Evolutionary conservation across 768 basidiomycete species (phyloP), one percentile per base, ranked within the genome.

Genomic region (Harrya chromipes): DNA sequence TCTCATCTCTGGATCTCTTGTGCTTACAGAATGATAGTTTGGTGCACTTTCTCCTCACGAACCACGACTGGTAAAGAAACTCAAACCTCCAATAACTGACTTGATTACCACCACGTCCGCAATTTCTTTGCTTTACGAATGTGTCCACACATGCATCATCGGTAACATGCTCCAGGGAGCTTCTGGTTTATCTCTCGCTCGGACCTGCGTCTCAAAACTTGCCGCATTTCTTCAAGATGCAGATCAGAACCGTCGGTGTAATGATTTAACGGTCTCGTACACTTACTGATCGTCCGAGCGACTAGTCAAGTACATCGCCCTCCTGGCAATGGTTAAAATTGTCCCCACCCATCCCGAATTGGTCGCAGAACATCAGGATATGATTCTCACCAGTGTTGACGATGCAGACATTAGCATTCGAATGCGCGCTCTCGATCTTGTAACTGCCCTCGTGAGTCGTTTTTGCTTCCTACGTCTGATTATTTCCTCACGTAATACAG

Each of bases 131-230:
- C 72, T 99, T 13, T 99, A 98, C 65, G 97, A 99, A 73, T 99
- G 97, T 67, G 95, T 99, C 1, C 89, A 94, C 58, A 98, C 97
- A 0, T 97, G 93, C 60, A 98, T 99, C 57, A 92, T 92, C 11
- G 95, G 97, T 9, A 93, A 90, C 7, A 97, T 99, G 91, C 77
- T 98, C 10, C 85, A 86, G 57, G 87, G 85, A 4, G 49, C 81
- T 19, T 81, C 85, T 26, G 92, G 90, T 11, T 78, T 87, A 63
- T 73, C 84, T 4, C 73, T 99, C 40, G 97, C 97, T 6, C 77
- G 77, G 50, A 82, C 85, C 11, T 99, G 97, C 60, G 91, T 95
- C 33, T 89, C 92, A 24, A 99, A 99, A 68, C 76, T 99, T 33
- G 90, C 93, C 19, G 81, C 82, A 26, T 99, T 98, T 67, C 78